phyloP scores from a whole-genome alignment of 345 rosid species.

The Salix dunnii region DNA sequence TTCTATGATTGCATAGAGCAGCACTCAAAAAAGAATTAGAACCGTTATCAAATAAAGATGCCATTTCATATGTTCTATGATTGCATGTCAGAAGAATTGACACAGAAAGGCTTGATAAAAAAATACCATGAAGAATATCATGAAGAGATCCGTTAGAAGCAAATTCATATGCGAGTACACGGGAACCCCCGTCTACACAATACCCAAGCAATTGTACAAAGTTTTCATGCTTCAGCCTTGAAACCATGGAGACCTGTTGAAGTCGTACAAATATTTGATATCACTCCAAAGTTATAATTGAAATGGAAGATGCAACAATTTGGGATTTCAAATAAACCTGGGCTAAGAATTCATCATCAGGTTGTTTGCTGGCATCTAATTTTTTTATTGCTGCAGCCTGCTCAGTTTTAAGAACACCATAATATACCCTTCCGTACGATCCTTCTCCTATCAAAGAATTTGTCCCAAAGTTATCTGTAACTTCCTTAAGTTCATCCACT shows the following conservation, averaged over 20 bases:
- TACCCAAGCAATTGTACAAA: slow-evolving; percentile 79
- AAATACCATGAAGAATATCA: slow-evolving; percentile 78
- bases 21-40: background rate
- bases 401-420: slow-evolving; percentile 61
- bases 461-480: slow-evolving; percentile 60
- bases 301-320: background rate
- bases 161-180: slow-evolving; percentile 79
- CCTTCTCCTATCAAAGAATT: slow-evolving; percentile 81
- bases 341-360: slow-evolving; percentile 77
- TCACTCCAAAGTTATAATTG: background rate
- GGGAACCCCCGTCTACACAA: slow-evolving; percentile 74
- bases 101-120: background rate
- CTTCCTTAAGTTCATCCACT: slow-evolving; percentile 52
- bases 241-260: slow-evolving; percentile 82
- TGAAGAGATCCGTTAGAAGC: slow-evolving; percentile 95
- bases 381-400: slow-evolving; percentile 78
- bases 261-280: background rate
- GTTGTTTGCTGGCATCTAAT: slow-evolving; percentile 88
- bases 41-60: no score
- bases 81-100: background rate
- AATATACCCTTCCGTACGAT: slow-evolving; percentile 84
- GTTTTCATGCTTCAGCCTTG: slow-evolving; percentile 80
- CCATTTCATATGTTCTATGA: no score
- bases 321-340: slow-evolving; percentile 46
- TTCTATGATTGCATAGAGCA: background rate